Conservation (phyloP, 192 early-diverging fungal genomes). For the Spinellus fusiger region DNA sequence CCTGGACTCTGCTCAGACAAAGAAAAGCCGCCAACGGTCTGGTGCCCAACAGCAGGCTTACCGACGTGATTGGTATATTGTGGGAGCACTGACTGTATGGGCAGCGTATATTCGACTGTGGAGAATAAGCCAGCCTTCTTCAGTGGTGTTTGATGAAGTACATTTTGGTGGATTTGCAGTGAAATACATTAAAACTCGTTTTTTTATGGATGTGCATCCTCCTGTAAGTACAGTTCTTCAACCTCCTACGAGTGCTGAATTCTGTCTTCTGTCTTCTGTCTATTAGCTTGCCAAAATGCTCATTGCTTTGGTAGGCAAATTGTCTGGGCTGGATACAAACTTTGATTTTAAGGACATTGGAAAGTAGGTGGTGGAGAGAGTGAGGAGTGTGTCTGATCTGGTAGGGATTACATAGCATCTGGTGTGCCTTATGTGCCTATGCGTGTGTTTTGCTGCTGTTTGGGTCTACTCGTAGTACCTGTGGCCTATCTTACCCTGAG, state of each 20-base stretch:
- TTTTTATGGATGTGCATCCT: conserved; percentile 94
- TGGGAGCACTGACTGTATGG: conserved; percentile 13
- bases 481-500: conserved; percentile 79
- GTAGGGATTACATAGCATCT: conserved; percentile 78
- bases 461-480: conserved; percentile 78
- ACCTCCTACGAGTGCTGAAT: not conserved
- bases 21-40: not conserved
- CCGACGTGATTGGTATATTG: conserved; percentile 21
- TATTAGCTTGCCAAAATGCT: conserved; percentile 37
- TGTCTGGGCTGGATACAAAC: conserved; percentile 84
- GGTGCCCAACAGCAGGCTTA: conserved; percentile 1
- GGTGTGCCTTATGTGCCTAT: conserved; percentile 88
- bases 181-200: conserved; percentile 80
- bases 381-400: not conserved
- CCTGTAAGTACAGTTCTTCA: conserved; percentile 62
- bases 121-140: conserved; percentile 34
- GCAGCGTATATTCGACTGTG: conserved; percentile 34
- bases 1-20: not conserved
- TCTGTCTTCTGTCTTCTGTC: not conserved
- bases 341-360: conserved; percentile 96
- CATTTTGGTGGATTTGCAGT: conserved; percentile 96
- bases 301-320: conserved; percentile 52
- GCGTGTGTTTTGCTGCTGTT: conserved; percentile 70
- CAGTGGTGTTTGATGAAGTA: conserved; percentile 88
- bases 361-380: conserved; percentile 36